Evolutionary conservation across 768 basidiomycete species (phyloP), one percentile per base, ranked within the genome.

Genomic region (Flagelloscypha sp.): DNA sequence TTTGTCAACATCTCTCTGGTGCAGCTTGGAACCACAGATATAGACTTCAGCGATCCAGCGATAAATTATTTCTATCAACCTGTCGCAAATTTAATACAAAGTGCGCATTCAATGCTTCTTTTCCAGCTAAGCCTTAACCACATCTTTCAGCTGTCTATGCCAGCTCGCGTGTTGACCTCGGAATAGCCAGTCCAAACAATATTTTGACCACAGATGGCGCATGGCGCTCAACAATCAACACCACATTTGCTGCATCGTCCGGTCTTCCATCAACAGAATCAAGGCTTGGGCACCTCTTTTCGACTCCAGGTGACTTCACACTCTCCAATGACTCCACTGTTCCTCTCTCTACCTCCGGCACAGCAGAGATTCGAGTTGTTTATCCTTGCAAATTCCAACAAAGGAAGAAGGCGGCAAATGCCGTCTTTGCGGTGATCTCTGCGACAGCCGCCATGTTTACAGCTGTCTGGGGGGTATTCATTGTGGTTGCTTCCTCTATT

Each of bases 151-250:
- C 16, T 12, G 31, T 48, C 6, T 44, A 50, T 31, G 53, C 55
- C 13, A 40, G 46, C 9, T 33, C 50, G n/a, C 47, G 52, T 24
- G 35, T 57, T 11, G 55, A 55, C 23, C 37, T 57, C 2, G 55
- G 55, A 3, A 55, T 52, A 27, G 44, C 42, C 13, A 47, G 45
- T n/a, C 39, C 48, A 1, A 55, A 55, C 36, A 57, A 57, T 39
- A 52, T 57, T 39, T 35, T 57, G 8, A 40, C 50, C 20, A 41
- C n/a, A n/a, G n/a, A n/a, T n/a, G n/a, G n/a, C n/a, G n/a, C n/a
- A n/a, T n/a, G 36, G 13, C 36, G 45, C 18, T 17, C 23, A 13
- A 32, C 40, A 12, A 17, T 18, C n/a, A 29, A 7, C 7, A 44
- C 48, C 7, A 35, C 18, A 3, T 40, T 49, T n/a, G 47, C 48